Evolutionary conservation across 2,329 filamentous ascomycete species (phyloP), one percentile per base, ranked within the genome.

Genomic region (Penicillium sp.): DNA sequence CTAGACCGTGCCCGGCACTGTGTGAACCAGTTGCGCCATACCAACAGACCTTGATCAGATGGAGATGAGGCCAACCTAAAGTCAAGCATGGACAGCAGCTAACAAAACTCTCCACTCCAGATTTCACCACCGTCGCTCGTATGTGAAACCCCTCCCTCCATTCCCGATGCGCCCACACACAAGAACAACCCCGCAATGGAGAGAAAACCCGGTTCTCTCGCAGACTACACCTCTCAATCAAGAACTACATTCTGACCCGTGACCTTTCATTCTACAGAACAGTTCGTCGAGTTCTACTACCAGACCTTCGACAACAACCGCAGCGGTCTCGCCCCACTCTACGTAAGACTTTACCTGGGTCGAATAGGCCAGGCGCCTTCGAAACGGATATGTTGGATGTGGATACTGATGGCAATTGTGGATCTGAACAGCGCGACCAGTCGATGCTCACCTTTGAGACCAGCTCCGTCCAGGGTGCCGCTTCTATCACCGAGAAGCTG

Each of bases 401-500:
- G 29, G 35, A 35, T 44, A 49, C 47, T 49, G 27, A 47, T 24
- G 5, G 10, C 6, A 38, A 15, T 27, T 43, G 20, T 15, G 28
- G 32, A 55, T 15, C 31, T 40, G 24, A 41, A 66, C 61, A 95
- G 89, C 83, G 87, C 65, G 81, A 86, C 4, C 72, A 85, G 53
- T 97, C 93, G 42, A 95, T 95, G 87, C 80, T 97, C 73, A 96
- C 92, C 44, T 97, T 96, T 66, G 89, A 97, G 80, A 84, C 80
- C 41, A 63, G 76, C 39, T 83, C 86, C 12, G 72, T 81, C 52
- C 77, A 83, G 65, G 91, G 92, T 55, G 74, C 75, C 31, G 66
- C 61, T 23, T 68, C 69, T 28, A 96, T 98, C 63, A 75, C 86
- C 47, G 83, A 89, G 72, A 96, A 96, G 80, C 81, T 97, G 54